A percentile compares a stretch with the other conserved stretches of the same genome.
Conservation (phyloP, 2,329 filamentous ascomycete species). For the Diaporthe nobilis region DNA sequence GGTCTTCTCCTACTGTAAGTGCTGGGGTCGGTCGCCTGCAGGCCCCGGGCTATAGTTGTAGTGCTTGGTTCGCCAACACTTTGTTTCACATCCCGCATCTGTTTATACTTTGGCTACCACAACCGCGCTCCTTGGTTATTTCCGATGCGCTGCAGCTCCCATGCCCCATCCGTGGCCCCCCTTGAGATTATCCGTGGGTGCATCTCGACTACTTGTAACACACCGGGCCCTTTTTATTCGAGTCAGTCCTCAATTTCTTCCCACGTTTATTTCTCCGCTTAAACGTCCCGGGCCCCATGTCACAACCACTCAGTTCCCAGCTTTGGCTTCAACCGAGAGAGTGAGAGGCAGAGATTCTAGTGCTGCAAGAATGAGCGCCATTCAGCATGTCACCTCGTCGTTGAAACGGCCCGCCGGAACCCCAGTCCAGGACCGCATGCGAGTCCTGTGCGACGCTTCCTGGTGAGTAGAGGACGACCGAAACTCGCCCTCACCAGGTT, state of each 20-base stretch:
- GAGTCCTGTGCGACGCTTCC: not conserved
- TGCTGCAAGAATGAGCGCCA: not conserved
- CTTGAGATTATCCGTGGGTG: not conserved
- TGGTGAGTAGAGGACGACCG: not conserved
- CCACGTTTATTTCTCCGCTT: not conserved
- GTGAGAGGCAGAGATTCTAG: constrained; percentile 10
- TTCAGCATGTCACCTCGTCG: not conserved
- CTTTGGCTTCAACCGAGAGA: constrained; percentile 4
- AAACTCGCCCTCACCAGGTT: constrained; percentile 4
- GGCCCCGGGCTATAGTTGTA: not conserved
- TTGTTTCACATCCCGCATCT: constrained; percentile 26
- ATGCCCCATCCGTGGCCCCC: not conserved
- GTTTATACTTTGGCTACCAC: constrained; percentile 21
- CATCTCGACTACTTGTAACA: constrained; percentile 19
- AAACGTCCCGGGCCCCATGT: not conserved
- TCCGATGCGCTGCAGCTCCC: constrained; percentile 15
- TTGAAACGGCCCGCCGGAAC: not conserved
- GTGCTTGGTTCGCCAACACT: constrained; percentile 22
- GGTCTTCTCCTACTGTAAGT: too few species aligned
- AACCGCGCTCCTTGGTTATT: constrained; percentile 11
- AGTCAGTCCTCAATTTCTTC: constrained; percentile 21
- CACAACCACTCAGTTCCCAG: not conserved
- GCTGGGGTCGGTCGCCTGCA: not conserved
- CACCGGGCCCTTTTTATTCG: constrained; percentile 17
- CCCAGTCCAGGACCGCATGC: not conserved